Evolutionary conservation across 2,329 filamentous ascomycete species (phyloP).

Genomic region (Capronia americana): DNA sequence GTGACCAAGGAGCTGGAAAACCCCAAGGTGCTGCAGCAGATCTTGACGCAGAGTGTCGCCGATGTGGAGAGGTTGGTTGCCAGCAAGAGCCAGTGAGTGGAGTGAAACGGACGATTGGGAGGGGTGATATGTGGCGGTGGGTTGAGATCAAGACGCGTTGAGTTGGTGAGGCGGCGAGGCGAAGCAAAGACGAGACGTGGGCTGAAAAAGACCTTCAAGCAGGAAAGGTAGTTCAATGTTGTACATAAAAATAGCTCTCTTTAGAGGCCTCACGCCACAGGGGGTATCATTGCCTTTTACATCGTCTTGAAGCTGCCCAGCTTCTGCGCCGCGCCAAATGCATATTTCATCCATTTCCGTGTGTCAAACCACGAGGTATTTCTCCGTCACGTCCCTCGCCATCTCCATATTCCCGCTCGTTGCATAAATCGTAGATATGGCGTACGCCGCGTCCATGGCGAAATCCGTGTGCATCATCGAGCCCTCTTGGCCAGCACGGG

Average conservation of each 20-base stretch:
- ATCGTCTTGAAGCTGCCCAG: not conserved
- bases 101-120: not conserved
- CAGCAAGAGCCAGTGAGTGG: slow-evolving; percentile 33
- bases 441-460: slow-evolving; percentile 74
- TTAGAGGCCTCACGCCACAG: slow-evolving; percentile 14
- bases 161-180: not conserved
- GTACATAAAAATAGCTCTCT: slow-evolving; percentile 32
- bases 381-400: slow-evolving; percentile 66
- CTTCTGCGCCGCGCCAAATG: not conserved
- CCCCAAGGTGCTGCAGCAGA: slow-evolving; percentile 96
- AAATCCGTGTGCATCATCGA: slow-evolving; percentile 60
- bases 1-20: slow-evolving; percentile 98
- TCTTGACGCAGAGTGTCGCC: slow-evolving; percentile 92
- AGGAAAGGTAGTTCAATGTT: slow-evolving; percentile 21
- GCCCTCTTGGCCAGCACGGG: slow-evolving; percentile 19
- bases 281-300: slow-evolving; percentile 38
- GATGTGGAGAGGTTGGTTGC: slow-evolving; percentile 76
- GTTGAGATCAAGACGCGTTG: not conserved
- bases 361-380: slow-evolving; percentile 60
- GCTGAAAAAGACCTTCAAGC: not conserved
- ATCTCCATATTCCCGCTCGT: slow-evolving; percentile 67
- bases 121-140: not conserved
- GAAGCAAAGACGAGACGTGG: slow-evolving; percentile 1
- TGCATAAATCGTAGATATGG: slow-evolving; percentile 71
- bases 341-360: not conserved